A percentile compares a stretch with the other conserved stretches of the same genome.
phyloP scores from a whole-genome alignment of 352 stramenopile genomes.

The Pythium brachiatum region DNA sequence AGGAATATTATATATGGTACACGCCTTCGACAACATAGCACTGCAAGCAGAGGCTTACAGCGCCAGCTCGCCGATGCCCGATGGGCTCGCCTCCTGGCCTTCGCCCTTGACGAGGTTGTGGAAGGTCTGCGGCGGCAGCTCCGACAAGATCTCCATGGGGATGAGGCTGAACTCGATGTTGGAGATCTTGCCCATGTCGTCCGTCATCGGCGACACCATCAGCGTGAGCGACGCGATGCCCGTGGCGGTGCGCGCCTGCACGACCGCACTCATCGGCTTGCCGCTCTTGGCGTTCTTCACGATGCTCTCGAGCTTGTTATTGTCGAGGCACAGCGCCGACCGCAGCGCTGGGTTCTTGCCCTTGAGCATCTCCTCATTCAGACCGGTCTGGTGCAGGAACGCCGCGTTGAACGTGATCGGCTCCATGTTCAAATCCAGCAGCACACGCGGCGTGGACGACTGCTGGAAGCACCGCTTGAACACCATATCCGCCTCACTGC shows the following conservation, averaged over 20 bases:
- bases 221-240: conserved; percentile 56
- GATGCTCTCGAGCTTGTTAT: conserved; percentile 41
- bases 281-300: conserved; percentile 39
- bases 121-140: conserved; percentile 23
- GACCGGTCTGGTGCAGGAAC: conserved; percentile 47
- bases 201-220: conserved; percentile 51
- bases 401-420: conserved; percentile 54
- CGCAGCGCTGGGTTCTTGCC: conserved; percentile 34
- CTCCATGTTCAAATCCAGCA: conserved; percentile 52
- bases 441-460: conserved; percentile 52
- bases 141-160: conserved; percentile 54
- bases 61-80: conserved; percentile 45
- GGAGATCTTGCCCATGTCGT: conserved; percentile 48
- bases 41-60: conserved; percentile 28
- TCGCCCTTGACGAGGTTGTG: conserved; percentile 30
- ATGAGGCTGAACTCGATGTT: conserved; percentile 67
- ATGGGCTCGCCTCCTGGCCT: conserved; percentile 53
- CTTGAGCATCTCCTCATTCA: conserved; percentile 41
- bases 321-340: conserved; percentile 49
- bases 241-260: conserved; percentile 44
- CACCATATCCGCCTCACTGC: conserved; percentile 30
- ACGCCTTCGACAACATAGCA: conserved; percentile 8
- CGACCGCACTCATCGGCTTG: conserved; percentile 44
- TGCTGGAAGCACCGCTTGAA: conserved; percentile 72
- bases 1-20: conserved; percentile 33